Percentiles rank a stretch among this genome's conserved stretches.
These are phyloP conservation scores for Epicoccum sorghinum DNA, from an alignment of 2,329 filamentous ascomycete species.

Conservation along the genomic window DNA sequence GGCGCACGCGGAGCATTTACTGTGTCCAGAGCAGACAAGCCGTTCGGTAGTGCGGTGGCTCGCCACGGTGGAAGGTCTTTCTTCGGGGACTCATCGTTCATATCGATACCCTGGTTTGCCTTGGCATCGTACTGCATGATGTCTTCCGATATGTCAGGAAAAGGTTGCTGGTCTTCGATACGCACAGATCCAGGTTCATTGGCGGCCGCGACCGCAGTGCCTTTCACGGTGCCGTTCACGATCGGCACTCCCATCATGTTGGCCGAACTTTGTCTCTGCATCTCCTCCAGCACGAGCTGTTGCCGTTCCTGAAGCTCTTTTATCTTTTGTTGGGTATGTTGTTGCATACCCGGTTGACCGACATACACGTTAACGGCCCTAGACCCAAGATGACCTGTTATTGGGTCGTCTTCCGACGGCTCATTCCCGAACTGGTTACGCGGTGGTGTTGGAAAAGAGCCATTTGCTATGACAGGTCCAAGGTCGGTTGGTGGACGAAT, in stretches of 20 bases:
- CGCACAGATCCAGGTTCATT: conserved; percentile 31
- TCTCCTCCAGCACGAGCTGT: conserved; percentile 39
- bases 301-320: conserved; percentile 39
- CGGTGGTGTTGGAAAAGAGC: conserved; percentile 44
- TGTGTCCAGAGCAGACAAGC: conserved; percentile 41
- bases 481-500: conserved; percentile 35
- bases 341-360: conserved; percentile 32
- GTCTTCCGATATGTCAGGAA: conserved; percentile 33
- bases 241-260: conserved; percentile 28
- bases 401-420: conserved; percentile 29
- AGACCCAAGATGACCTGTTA: conserved; percentile 19
- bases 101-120: conserved; percentile 31
- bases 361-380: conserved; percentile 31
- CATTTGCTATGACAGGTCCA: conserved; percentile 49
- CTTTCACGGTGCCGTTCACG: conserved; percentile 36
- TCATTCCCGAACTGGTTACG: conserved; percentile 35
- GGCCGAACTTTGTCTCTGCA: conserved; percentile 38
- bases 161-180: conserved; percentile 35
- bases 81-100: conserved; percentile 40
- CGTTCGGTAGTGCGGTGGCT: conserved; percentile 35
- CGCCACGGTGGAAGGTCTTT: conserved; percentile 40
- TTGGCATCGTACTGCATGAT: conserved; percentile 36
- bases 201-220: conserved; percentile 20
- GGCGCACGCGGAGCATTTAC: conserved; percentile 53
- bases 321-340: conserved; percentile 36